phyloP scores from a whole-genome alignment of 2,329 filamentous ascomycete species.

The Clarireedia sp. region DNA sequence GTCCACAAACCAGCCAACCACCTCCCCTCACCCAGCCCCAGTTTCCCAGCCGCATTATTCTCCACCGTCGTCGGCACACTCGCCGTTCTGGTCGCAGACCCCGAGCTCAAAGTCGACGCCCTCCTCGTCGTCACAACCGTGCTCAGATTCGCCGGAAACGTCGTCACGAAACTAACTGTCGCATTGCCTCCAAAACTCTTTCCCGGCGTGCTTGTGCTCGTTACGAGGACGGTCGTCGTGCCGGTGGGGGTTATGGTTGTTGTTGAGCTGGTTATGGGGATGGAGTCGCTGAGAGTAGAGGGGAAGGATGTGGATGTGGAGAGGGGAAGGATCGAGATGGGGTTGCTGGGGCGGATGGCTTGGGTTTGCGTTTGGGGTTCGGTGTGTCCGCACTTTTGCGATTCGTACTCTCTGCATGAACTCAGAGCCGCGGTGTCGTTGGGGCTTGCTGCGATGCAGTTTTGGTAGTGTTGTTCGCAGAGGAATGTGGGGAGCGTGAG shows the following conservation, averaged over 20 bases:
- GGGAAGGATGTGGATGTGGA: neutral
- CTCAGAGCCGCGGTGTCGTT: neutral
- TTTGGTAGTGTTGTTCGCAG: neutral
- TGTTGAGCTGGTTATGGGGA: neutral
- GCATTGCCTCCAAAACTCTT: neutral
- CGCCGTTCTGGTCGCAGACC: neutral
- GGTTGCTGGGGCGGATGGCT: neutral
- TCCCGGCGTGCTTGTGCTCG: neutral
- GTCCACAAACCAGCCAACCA: neutral
- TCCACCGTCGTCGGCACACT: neutral
- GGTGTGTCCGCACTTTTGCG: neutral
- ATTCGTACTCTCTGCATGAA: neutral
- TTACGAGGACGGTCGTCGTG: neutral
- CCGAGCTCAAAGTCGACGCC: neutral
- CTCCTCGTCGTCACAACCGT: neutral
- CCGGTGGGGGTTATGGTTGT: neutral
- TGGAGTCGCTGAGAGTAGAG: neutral
- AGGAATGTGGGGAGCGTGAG: neutral
- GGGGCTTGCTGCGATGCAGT: neutral
- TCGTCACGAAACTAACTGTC: neutral
- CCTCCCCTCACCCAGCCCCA: neutral
- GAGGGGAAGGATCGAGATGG: neutral
- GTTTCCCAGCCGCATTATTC: neutral
- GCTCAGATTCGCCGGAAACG: neutral
- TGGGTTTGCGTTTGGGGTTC: neutral